Percentiles rank a stretch among this genome's conserved stretches.
Conservation (phyloP, 2,329 filamentous ascomycete species). For the Pezicula radicicola region DNA sequence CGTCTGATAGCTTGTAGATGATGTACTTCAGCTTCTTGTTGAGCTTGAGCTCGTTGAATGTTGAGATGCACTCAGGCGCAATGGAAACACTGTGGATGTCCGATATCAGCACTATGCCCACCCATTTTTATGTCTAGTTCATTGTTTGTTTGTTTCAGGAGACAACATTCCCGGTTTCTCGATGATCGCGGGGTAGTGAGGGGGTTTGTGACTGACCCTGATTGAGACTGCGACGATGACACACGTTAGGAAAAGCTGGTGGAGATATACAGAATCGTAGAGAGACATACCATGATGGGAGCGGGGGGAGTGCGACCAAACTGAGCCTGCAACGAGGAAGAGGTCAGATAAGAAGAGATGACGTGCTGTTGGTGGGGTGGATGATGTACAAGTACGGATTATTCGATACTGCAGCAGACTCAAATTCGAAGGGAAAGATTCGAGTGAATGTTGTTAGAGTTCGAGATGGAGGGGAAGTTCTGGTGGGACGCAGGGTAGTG, state of each 20-base stretch:
- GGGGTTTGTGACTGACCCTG: slow-evolving; percentile 52
- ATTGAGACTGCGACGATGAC: slow-evolving; percentile 54
- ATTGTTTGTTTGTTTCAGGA: not conserved
- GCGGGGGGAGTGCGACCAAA: not conserved
- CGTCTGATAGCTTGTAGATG: slow-evolving; percentile 83
- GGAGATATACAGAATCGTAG: not conserved
- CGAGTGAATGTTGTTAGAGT: not conserved
- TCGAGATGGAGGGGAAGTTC: not conserved
- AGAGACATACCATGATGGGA: slow-evolving; percentile 16
- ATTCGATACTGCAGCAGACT: not conserved
- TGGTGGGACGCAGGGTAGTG: not conserved
- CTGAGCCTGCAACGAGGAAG: not conserved
- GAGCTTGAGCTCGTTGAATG: slow-evolving; percentile 82
- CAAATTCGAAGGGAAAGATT: not conserved
- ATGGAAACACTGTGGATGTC: slow-evolving; percentile 61
- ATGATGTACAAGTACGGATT: not conserved
- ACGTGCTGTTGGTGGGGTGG: not conserved
- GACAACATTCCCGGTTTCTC: not conserved
- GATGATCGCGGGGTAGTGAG: slow-evolving; percentile 9
- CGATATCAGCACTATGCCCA: slow-evolving; percentile 4
- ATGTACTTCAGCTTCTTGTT: slow-evolving; percentile 81
- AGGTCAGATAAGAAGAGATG: not conserved
- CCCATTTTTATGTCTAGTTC: not conserved
- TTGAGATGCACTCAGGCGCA: slow-evolving; percentile 64
- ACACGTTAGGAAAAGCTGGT: slow-evolving; percentile 12